Base-by-base conservation (phyloP, 2,329 filamentous ascomycete species). In the Apiospora arundinis region DNA sequence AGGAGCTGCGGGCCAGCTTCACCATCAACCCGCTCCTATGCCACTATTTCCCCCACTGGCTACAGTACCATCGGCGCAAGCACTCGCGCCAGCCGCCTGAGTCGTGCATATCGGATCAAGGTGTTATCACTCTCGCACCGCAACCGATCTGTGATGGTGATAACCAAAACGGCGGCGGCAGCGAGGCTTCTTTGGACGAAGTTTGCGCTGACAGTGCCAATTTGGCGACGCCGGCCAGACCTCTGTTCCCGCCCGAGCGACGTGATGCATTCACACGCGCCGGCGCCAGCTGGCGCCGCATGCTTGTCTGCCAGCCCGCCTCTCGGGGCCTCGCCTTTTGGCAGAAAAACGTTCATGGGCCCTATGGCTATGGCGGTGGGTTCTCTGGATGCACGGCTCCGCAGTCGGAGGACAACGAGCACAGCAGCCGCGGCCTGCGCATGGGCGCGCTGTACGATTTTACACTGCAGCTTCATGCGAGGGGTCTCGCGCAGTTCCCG, bases 251-350 rank as follows among this genome's bases (percentile, higher is more conserved):
- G 32, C 56, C 56, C 18, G 56, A 12, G 56, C 56, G 56, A 3
- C 28, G 32, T 18, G 56, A 40, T 1, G 56, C 56, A 28, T 63
- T 63, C 1, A 63, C 56, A 1, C 56, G 56, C 8, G 32, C 56
- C 7, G 56, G 56, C 6, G 56, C 56, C 56, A 63, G 56, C 56
- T 63, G 56, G 56, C 56, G 56, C 18, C 56, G 56, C 32, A 63
- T 63, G 56, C 32, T 63, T 28, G 56, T 63, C 18, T 63, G 56
- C 56, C 56, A 63, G 18, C 56, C 56, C 8, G 56, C 56, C 3
- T 63, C 56, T 28, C 4, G 12, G 32, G 56, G 18, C 8, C 32
- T 63, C 2, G 56, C 28, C 32, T 37, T 40, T 18, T 5, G 16
- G 25, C n/a, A 21, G 48, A 5, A 25, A 5, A 2, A 12, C 25